Evolutionary conservation across 345 rosid species (phyloP).

Genomic region (Cardamine occulta): DNA sequence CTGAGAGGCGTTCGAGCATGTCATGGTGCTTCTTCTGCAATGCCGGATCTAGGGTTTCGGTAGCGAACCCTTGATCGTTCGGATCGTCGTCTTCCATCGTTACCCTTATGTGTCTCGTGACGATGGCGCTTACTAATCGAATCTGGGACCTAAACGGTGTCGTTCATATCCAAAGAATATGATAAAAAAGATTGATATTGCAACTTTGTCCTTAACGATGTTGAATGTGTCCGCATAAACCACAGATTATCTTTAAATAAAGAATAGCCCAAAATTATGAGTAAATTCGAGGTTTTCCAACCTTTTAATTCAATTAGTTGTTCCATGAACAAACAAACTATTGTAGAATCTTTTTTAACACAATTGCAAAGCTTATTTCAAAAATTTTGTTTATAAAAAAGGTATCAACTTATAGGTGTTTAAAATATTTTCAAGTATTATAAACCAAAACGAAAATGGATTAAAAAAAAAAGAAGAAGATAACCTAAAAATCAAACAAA

Average conservation of each 20-base stretch:
- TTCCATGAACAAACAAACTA: not conserved
- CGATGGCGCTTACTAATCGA: slow-evolving; percentile 14
- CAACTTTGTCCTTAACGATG: not conserved
- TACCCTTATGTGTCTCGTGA: not conserved
- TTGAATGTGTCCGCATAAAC: not conserved
- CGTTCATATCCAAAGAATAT: not conserved
- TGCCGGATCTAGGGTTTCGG: slow-evolving; percentile 36
- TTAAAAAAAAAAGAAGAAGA: too few relatives aligned
- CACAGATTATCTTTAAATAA: not conserved
- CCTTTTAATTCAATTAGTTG: not conserved
- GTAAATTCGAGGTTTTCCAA: not conserved
- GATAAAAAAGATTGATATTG: not conserved
- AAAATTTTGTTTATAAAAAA: too few relatives aligned
- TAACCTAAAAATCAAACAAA: not conserved
- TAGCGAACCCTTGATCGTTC: not conserved
- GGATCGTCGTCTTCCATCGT: slow-evolving; percentile 34
- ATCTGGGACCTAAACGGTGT: slow-evolving; percentile 1
- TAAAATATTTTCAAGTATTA: too few relatives aligned
- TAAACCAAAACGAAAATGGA: too few relatives aligned
- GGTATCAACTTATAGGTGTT: too few relatives aligned
- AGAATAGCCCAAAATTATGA: not conserved
- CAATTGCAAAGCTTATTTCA: too few relatives aligned
- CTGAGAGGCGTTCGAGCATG: slow-evolving; percentile 84
- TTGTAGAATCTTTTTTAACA: too few relatives aligned
- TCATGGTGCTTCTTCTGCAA: slow-evolving; percentile 65